These are phyloP conservation scores for Bimuria novae-zelandiae DNA, from an alignment of 2,329 filamentous ascomycete genomes.

Conservation along the genomic window DNA sequence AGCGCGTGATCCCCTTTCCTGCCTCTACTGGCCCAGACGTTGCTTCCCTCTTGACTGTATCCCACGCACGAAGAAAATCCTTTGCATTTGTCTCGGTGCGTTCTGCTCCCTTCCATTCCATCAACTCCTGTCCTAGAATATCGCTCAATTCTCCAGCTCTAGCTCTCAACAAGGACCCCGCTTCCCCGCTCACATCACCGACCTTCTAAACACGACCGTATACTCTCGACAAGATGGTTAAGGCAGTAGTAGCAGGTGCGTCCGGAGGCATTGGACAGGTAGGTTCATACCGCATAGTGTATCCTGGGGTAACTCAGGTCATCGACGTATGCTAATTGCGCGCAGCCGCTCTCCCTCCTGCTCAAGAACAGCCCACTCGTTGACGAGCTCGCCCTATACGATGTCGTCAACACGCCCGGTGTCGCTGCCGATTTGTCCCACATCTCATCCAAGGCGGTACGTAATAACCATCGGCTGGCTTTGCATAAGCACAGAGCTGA, in stretches of 20 bases:
- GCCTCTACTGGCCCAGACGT: constrained; percentile 29
- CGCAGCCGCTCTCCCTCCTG: constrained; percentile 90
- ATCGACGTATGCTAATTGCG: constrained; percentile 14
- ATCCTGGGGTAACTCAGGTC: too few species aligned
- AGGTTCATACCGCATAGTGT: too few species aligned
- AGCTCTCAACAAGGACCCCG: constrained; percentile 11
- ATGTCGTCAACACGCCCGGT: constrained; percentile 98
- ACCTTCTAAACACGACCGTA: constrained; percentile 10
- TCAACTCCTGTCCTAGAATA: constrained; percentile 12
- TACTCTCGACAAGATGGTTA: constrained; percentile 44
- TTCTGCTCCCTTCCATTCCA: constrained; percentile 9
- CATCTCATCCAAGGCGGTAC: constrained; percentile 85
- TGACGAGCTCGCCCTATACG: constrained; percentile 93
- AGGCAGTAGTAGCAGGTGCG: constrained; percentile 79
- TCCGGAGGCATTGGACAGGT: constrained; percentile 99
- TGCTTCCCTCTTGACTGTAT: constrained; percentile 24
- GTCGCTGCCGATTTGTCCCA: constrained; percentile 96
- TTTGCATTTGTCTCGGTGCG: constrained; percentile 9
- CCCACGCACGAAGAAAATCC: constrained; percentile 23
- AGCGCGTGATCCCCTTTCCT: constrained; percentile 25
- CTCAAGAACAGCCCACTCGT: constrained; percentile 88
- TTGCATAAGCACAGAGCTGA: constrained; percentile 22
- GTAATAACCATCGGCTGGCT: constrained; percentile 36
- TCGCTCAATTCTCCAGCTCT: constrained; percentile 23
- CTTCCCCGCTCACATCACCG: constrained; percentile 21